Evolutionary conservation across 2,329 filamentous ascomycete genomes (phyloP), one percentile per base, ranked within the genome.

Genomic region (Niveomyces coronatus): DNA sequence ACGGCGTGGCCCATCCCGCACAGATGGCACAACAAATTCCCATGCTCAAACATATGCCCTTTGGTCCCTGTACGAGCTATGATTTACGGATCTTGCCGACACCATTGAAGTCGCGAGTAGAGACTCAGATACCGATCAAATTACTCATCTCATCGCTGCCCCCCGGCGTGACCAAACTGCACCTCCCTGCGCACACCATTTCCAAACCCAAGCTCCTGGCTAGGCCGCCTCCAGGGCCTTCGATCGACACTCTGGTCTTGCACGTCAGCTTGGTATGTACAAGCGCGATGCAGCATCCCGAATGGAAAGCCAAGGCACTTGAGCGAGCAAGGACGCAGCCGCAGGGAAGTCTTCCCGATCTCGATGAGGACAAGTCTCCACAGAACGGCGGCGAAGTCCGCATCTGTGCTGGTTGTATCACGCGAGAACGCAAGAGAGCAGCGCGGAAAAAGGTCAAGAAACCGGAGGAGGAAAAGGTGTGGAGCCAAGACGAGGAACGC

Each of bases 361-460:
- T 48, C 19, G 74, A 78, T 15, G 80, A 83, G 34, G 75, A 78
- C 18, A 75, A 79, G 37, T 83, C 80, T 39, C 82, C 87, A 2
- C 70, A 86, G 39, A 88, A 93, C 49, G 91, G 91, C 30, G 91
- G 85, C n/a, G 86, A 94, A 49, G 86, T 98, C 14, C 79, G 81
- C 49, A 96, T 96, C 44, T 98, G 91, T 60, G 62, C 69, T 18
- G 85, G 86, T n/a, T 98, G 91, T 60, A 91, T 95, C 52, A 81
- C 81, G 40, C 76, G 91, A 46, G 91, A 98, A 60, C 74, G 85
- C 39, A 96, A 96, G 63, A 76, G 91, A 36, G 88, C 88, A 9
- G 85, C 82, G 2, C 73, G 91, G 35, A 96, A 96, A 63, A 95
- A 94, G 68, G 74, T 85, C 44, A 91, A 94, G 64, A 91, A 93